phyloP scores from a whole-genome alignment of 495 filamentous ascomycete genomes.

The Clohesyomyces aquaticus region DNA sequence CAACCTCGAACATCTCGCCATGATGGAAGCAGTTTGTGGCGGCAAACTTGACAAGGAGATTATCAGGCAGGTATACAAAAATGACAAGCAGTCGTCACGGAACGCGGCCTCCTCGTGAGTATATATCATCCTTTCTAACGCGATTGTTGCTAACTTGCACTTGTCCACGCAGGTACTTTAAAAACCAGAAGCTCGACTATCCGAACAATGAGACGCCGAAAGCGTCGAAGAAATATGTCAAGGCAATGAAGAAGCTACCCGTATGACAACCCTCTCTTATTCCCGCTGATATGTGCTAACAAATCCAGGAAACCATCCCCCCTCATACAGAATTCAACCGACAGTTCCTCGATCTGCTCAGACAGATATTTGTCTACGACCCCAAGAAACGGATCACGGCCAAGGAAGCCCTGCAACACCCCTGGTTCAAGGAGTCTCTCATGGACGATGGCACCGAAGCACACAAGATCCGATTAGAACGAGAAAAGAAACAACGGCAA shows the following conservation, averaged over 20 bases:
- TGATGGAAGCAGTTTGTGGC: slow-evolving; percentile 94
- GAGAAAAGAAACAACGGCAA: slow-evolving; percentile 33
- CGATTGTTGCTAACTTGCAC: slow-evolving; percentile 40
- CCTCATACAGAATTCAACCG: slow-evolving; percentile 74
- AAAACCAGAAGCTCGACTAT: slow-evolving; percentile 80
- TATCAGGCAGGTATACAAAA: slow-evolving; percentile 71
- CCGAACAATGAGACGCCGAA: slow-evolving; percentile 84
- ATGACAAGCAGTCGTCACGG: slow-evolving; percentile 62
- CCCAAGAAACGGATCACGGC: slow-evolving; percentile 88
- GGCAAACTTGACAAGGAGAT: slow-evolving; percentile 72
- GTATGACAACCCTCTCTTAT: slow-evolving; percentile 57
- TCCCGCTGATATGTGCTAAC: neutral
- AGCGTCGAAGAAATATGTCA: slow-evolving; percentile 88
- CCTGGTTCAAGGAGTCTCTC: slow-evolving; percentile 86
- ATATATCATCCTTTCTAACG: neutral
- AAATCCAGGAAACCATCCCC: slow-evolving; percentile 89
- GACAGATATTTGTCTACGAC: slow-evolving; percentile 94
- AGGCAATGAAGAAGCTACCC: slow-evolving; percentile 85
- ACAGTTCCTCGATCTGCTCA: slow-evolving; percentile 84
- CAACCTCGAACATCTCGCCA: slow-evolving; percentile 96
- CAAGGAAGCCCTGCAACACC: slow-evolving; percentile 85
- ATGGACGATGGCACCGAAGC: slow-evolving; percentile 96
- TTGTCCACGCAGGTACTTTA: slow-evolving; percentile 71
- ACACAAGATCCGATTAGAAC: slow-evolving; percentile 36
- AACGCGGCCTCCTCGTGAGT: slow-evolving; percentile 85